Evolutionary conservation across 352 stramenopile species (phyloP).

Genomic region (Thalassiosira exigua): DNA sequence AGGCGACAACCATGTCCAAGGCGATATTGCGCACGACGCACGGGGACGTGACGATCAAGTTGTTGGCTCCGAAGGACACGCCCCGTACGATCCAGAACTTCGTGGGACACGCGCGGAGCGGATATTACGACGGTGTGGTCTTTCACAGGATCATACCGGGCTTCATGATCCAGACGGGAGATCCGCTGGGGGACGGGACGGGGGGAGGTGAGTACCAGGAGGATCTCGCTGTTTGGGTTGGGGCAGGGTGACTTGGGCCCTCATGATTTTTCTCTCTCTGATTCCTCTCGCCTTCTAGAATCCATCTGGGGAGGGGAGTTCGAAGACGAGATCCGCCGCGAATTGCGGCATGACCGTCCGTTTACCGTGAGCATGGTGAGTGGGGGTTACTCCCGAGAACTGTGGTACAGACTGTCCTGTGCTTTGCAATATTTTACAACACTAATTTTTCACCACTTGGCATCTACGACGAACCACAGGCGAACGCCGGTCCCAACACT

Average conservation of each 20-base stretch:
- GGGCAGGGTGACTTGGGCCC: no score
- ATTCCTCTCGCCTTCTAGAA: no score
- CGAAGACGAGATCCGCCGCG: conserved; percentile 97
- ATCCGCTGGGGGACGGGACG: conserved; percentile 96
- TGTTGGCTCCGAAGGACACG: conserved; percentile 95
- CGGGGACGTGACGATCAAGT: conserved; percentile 97
- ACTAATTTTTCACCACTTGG: no score
- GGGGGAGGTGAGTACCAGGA: no score
- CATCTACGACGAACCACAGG: no score
- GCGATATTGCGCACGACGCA: conserved; percentile 97
- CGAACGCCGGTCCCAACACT: conserved; percentile 89
- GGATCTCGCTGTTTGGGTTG: no score
- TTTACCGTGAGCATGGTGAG: conserved; percentile 99
- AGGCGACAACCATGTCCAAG: conserved; percentile 66
- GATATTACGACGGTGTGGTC: conserved; percentile 99
- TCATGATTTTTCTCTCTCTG: no score
- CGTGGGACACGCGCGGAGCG: conserved; percentile 92
- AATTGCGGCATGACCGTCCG: conserved; percentile 86
- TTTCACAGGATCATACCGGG: conserved; percentile 98
- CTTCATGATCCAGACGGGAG: conserved; percentile 97
- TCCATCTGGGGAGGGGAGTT: conserved; percentile 99
- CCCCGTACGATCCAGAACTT: conserved; percentile 98
- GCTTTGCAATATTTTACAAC: no score
- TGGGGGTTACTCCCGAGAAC: conserved; percentile 50
- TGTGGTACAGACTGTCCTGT: no score